Base-by-base conservation (phyloP, 2,329 filamentous ascomycete genomes). In the Xylariaceae sp. region DNA sequence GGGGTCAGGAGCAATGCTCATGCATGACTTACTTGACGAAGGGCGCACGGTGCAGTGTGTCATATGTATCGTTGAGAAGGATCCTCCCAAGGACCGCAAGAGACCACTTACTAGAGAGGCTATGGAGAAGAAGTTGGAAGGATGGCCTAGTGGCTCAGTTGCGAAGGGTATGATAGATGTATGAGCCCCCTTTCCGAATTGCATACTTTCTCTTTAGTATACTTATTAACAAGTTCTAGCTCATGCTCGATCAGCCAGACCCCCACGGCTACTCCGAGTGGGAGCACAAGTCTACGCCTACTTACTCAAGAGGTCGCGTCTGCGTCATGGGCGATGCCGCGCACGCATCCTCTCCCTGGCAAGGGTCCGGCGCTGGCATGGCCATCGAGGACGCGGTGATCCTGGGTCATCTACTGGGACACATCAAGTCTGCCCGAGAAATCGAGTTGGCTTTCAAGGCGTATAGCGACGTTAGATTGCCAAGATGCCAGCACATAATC, bases 1-100 rank as follows among this genome's bases (percentile, higher is more conserved):
- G 22, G 51, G 52, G 0, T 43, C 51, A 3, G 42, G 41, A 2
- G 49, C 37, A 2, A 52, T 42, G 9, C 13, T 55, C 3, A 36
- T 54, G 42, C 49, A 52, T 9, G 53, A 50, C 16, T 34, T 49
- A 1, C 30, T 55, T 0, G 53, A 55, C 12, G 42, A 51, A 16
- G 3, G 45, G 9, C 47, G 44, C 0, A 31, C 49, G 44, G 53
- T 55, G 3, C 49, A 52, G 32, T 50, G 46, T 24, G 38, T 55
- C 1, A 42, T 55, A 17, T 48, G 49, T 1, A 48, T 22, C 0
- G n/a, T 52, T 9, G 52, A 53, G 24, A 39, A 22, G 4, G 17
- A 28, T 9, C 18, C 42, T 2, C 38, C 47, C 1, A 29, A 38
- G 9, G 19, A 49, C n/a, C 31, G 51, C 19, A 45, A 43, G 19